These are phyloP conservation scores for Selenicereus undatus DNA, from an alignment of 148 eudicot genomes.

Conservation along the genomic window DNA sequence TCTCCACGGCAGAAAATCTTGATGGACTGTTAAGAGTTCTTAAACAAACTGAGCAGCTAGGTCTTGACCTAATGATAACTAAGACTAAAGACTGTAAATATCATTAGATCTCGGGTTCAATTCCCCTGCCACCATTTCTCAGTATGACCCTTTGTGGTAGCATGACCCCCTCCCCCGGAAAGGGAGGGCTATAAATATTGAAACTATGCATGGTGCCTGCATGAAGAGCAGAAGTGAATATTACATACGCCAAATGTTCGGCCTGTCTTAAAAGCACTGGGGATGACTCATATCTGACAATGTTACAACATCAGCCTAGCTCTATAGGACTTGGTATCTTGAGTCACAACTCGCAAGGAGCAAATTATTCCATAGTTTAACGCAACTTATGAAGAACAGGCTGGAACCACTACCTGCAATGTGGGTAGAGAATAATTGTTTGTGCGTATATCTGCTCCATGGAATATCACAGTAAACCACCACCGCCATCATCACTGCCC, in stretches of 20 bases:
- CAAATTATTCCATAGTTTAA: neutral
- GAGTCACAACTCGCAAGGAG: neutral
- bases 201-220: no score
- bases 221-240: neutral
- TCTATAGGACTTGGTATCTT: neutral
- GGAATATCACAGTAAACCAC: neutral
- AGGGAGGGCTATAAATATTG: no score
- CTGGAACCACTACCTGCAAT: neutral
- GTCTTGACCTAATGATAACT: no score
- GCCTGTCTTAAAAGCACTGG: neutral
- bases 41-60: no score
- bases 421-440: neutral
- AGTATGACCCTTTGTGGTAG: no score
- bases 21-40: no score
- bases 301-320: neutral
- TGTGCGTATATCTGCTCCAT: neutral
- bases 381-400: neutral
- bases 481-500: neutral
- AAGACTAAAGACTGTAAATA: no score
- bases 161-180: no score
- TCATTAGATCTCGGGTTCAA: no score
- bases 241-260: neutral
- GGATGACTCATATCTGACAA: neutral
- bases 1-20: no score
- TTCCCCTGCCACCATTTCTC: no score